Conservation (phyloP, 495 filamentous ascomycete genomes). For the Thermothielavioides terrestris region DNA sequence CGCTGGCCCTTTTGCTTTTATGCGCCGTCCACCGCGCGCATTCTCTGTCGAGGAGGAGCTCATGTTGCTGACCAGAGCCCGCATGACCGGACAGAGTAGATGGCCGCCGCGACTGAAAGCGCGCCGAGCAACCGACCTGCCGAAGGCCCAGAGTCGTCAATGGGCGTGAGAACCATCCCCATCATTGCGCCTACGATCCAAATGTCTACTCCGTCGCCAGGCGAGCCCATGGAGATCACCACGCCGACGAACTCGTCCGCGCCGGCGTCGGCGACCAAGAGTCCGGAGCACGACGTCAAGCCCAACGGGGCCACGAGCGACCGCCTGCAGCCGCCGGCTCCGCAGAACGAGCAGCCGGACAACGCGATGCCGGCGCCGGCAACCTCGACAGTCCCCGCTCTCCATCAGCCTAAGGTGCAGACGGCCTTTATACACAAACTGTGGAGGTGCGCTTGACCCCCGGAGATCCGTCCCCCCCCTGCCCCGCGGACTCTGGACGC, state of each 20-base stretch:
- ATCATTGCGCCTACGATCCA: slow-evolving; percentile 43
- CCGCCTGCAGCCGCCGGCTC: slow-evolving; percentile 18
- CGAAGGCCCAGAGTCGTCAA: slow-evolving; percentile 31
- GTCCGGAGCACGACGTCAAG: slow-evolving; percentile 38
- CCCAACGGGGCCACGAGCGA: slow-evolving; percentile 25
- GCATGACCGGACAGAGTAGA: slow-evolving; percentile 30
- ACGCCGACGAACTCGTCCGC: slow-evolving; percentile 38
- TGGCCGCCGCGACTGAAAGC: slow-evolving; percentile 43
- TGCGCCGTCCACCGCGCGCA: too few relatives aligned
- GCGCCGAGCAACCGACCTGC: slow-evolving; percentile 33
- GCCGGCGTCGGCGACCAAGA: slow-evolving; percentile 35
- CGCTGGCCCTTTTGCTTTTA: background rate
- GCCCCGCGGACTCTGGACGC: slow-evolving; percentile 14
- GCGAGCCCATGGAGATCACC: slow-evolving; percentile 46
- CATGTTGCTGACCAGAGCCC: slow-evolving; percentile 19
- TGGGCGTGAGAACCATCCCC: slow-evolving; percentile 40
- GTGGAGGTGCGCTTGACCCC: slow-evolving; percentile 86
- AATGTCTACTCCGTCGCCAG: slow-evolving; percentile 42
- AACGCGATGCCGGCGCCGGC: slow-evolving; percentile 36
- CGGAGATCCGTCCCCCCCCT: background rate
- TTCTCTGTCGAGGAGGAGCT: background rate
- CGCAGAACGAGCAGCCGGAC: slow-evolving; percentile 26
- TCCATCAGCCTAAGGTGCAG: slow-evolving; percentile 95
- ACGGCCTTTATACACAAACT: slow-evolving; percentile 99
- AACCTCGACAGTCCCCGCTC: slow-evolving; percentile 74